These are phyloP conservation scores for Fraxinus quadrangulata DNA, from an alignment of 257 asterid genomes.

Conservation along the genomic window DNA sequence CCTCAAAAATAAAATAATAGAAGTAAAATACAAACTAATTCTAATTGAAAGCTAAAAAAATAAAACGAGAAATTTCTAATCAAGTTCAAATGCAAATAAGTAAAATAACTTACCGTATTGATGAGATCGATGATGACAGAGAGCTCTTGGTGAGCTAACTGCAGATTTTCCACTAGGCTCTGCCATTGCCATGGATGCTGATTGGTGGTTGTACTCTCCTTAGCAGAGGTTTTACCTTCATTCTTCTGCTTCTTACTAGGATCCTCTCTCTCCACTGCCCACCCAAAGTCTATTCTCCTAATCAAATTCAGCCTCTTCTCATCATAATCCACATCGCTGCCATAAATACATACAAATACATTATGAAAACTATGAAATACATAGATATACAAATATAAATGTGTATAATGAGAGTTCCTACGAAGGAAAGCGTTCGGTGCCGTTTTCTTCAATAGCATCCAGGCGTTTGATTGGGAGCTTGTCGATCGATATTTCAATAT, in stretches of 20 bases:
- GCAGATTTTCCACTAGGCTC: constrained; percentile 84
- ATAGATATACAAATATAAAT: neutral
- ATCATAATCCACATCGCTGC: constrained; percentile 81
- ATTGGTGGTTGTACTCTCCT: constrained; percentile 44
- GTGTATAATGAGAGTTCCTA: constrained; percentile 28
- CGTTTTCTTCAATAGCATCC: constrained; percentile 71
- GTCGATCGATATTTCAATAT: constrained; percentile 72
- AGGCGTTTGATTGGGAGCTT: constrained; percentile 83
- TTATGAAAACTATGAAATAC: constrained; percentile 6
- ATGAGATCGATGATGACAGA: constrained; percentile 91
- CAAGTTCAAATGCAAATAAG: constrained; percentile 2
- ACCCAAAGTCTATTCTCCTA: constrained; percentile 86
- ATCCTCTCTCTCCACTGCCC: constrained; percentile 95
- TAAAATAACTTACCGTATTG: constrained; percentile 55
- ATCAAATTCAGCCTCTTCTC: constrained; percentile 73
- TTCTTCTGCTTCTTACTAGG: constrained; percentile 81
- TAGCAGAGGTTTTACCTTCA: constrained; percentile 43
- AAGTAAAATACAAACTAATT: neutral
- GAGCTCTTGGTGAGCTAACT: constrained; percentile 94
- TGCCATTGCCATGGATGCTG: constrained; percentile 89
- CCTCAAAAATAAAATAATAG: neutral
- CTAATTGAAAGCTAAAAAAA: neutral
- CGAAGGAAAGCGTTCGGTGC: constrained; percentile 80
- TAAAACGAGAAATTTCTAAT: neutral
- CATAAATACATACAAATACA: constrained; percentile 24